phyloP scores from a whole-genome alignment of 1,284 basidiomycete genomes.

The Peniophora sp. region DNA sequence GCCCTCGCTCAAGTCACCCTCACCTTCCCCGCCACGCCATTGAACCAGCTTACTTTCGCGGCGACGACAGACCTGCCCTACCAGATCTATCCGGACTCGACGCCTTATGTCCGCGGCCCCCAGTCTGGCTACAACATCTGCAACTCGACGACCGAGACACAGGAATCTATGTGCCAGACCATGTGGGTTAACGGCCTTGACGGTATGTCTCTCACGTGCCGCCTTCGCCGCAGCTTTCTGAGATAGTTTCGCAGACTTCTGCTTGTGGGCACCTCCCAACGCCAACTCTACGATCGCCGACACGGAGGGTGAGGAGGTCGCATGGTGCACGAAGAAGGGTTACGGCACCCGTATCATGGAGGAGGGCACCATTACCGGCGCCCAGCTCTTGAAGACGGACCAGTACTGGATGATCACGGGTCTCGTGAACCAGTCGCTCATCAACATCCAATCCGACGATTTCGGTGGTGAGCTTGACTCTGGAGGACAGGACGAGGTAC shows the following conservation, averaged over 20 bases:
- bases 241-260: conserved; percentile 42
- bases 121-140: conserved; percentile 64
- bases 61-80: conserved; percentile 50
- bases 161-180: conserved; percentile 59
- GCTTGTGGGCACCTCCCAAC: conserved; percentile 48
- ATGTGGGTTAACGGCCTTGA: conserved; percentile 43
- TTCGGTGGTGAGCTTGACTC: conserved; percentile 65
- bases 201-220: conserved; percentile 28
- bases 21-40: conserved; percentile 38
- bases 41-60: conserved; percentile 40
- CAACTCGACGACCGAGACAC: conserved; percentile 58
- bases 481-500: conserved; percentile 46
- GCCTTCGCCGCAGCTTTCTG: conserved; percentile 5
- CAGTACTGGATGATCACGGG: conserved; percentile 62
- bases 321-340: conserved; percentile 69
- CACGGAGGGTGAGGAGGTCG: conserved; percentile 62
- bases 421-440: conserved; percentile 49
- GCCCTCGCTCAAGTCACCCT: conserved; percentile 25
- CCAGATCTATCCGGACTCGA: conserved; percentile 37
- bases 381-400: conserved; percentile 57
- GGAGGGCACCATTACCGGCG: conserved; percentile 50
- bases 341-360: conserved; percentile 62
- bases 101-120: conserved; percentile 35
- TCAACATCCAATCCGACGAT: conserved; percentile 50
- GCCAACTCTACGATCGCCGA: conserved; percentile 47